Base-by-base conservation (phyloP, 2,329 filamentous ascomycete species). In the Penicillium sp. region DNA sequence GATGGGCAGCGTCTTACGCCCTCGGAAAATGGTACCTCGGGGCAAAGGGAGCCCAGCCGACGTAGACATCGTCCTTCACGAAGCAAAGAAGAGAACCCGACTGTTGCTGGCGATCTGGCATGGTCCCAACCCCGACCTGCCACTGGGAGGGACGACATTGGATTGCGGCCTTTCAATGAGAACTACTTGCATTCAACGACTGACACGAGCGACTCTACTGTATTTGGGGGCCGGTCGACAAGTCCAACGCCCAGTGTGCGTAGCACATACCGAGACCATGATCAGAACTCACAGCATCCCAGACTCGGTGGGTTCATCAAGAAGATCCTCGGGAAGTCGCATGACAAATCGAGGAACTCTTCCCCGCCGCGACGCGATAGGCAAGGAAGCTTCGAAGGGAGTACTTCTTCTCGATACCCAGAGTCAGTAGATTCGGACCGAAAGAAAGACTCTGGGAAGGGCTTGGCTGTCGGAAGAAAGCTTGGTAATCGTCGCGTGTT, bases 191-290 rank as follows among this genome's bases (percentile, higher is more conserved):
- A 65, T 38, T 74, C 76, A 12, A 77, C 75, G 3, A 80, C 80
- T 16, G 77, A 80, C 12, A 78, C 82, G 67, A 78, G 75, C 44
- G 82, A 81, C 30, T 74, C 76, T 14, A 76, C 76, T 7, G 78
- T 73, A 22, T 72, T 83, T 35, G 74, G 80, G 70, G 82, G 77
- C 62, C 87, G 91, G 61, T 86, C 90, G 12, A 84, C 89, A 58
- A 96, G 92, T 73, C 91, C 92, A 26, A 90, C 90, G 0, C 89
- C 91, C 8, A 94, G 90, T 72, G 79, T 83, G 40, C 83, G 83
- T 63, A 90, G 88, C 67, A 81, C 78, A 73, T 83, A 74, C 69
- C 80, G 70, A 68, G 80, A 74, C 67, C 76, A 63, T 54, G 66
- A 70, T n/a, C 71, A 70, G 40, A 65, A 64, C 71, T 80, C 65